Evolutionary conservation across 768 basidiomycete genomes (phyloP), one percentile per base, ranked within the genome.

Genomic region (Russula olivacea): DNA sequence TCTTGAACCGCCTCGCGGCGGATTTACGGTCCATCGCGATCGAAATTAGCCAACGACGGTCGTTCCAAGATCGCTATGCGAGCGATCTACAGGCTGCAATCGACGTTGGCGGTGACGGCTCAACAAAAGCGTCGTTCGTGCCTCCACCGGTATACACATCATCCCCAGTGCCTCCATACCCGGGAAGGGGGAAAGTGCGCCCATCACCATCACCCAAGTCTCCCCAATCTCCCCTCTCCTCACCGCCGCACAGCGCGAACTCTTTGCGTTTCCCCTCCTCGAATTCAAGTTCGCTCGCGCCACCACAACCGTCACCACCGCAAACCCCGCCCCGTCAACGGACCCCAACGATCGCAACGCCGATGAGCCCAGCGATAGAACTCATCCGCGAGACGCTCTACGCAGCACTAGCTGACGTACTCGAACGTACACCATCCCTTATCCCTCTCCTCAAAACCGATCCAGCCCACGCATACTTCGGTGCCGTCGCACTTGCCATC

Each of bases 351-450:
- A 70, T 75, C 57, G 70, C 72, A 48, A 74, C 76, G 68, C 66
- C 74, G 63, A 71, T 71, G 17, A 75, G 80, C 23, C 82, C 88
- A 0, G 86, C 84, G 0, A 87, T 93, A 66, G 82, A 85, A 59
- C 78, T 88, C 70, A 93, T 94, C 63, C 87, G 92, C 30, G 91
- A 94, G 73, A 92, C 91, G 0, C 80, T 94, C 19, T 94, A 93
- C 72, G 89, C 91, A 0, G 82, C 89, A 2, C 78, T 93, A 3
- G 90, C 80, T 0, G 89, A 90, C 65, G 83, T 81, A 0, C 78
- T 93, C 50, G 80, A 84, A 54, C 76, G 76, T 4, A 80, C 77
- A 14, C 79, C 81, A 0, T 76, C 79, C 3, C 79, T 93, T 7
- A 81, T 81, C 3, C 61, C 69, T 0, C 78, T 88, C 11, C 80